These are phyloP conservation scores for Fusarium sp. DNA, from an alignment of 2,329 filamentous ascomycete genomes.

Conservation along the genomic window DNA sequence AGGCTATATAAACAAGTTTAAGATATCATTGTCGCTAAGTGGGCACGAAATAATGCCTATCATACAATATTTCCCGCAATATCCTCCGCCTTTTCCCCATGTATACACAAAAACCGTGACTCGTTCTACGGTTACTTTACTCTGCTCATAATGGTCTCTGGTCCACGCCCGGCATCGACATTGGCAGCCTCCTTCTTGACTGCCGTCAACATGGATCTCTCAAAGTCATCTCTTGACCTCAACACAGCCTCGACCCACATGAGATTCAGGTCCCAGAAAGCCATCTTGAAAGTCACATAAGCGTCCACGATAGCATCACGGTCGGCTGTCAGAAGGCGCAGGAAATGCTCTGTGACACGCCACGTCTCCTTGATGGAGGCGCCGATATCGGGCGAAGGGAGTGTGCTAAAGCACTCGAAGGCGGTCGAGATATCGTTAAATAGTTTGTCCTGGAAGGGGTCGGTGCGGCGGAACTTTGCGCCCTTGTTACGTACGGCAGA, in stretches of 20 bases:
- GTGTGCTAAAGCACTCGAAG: constrained; percentile 87
- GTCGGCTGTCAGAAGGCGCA: constrained; percentile 84
- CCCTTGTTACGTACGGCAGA: constrained; percentile 88
- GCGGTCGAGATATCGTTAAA: constrained; percentile 92
- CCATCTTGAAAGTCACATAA: constrained; percentile 86
- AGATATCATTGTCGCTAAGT: constrained; percentile 41
- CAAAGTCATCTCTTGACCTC: constrained; percentile 91
- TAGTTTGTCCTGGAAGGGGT: constrained; percentile 93
- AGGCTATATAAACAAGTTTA: constrained; percentile 21
- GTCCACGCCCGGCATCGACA: constrained; percentile 83
- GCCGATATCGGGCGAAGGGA: constrained; percentile 78
- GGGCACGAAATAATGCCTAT: constrained; percentile 37
- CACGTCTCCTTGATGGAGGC: constrained; percentile 89
- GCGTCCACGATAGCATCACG: constrained; percentile 80
- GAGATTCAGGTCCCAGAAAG: constrained; percentile 95
- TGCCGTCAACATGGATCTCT: constrained; percentile 87
- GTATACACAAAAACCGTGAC: constrained; percentile 11
- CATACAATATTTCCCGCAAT: constrained; percentile 33
- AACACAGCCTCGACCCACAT: constrained; percentile 96
- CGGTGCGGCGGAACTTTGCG: constrained; percentile 87
- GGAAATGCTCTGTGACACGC: constrained; percentile 89
- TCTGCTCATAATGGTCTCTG: constrained; percentile 95
- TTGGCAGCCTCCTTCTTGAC: constrained; percentile 92
- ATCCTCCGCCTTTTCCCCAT: constrained; percentile 13
- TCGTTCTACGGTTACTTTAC: constrained; percentile 73